Conservation (phyloP, 1,139 yeast genomes). For the Debaryomycetaceae sp. region DNA sequence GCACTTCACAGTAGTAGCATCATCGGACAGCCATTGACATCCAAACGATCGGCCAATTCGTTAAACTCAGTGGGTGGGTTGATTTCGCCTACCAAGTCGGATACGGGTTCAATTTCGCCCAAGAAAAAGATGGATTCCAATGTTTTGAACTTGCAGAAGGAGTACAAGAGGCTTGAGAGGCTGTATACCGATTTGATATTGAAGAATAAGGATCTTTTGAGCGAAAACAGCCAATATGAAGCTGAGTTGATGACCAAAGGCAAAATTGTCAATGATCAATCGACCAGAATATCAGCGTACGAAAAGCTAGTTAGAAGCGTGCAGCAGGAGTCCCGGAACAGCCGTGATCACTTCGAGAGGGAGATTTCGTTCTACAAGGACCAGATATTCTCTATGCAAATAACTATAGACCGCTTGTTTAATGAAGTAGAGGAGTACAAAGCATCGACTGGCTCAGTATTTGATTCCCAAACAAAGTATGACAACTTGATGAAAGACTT, state of each 20-base stretch:
- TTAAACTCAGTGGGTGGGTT: slow-evolving; percentile 3
- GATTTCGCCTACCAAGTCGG: slow-evolving; percentile 4
- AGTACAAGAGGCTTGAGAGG: slow-evolving; percentile 18
- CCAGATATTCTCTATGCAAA: slow-evolving; percentile 28
- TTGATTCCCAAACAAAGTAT: slow-evolving; percentile 20
- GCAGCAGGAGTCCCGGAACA: slow-evolving; percentile 20
- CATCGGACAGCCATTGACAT: slow-evolving; percentile 1
- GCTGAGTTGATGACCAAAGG: slow-evolving; percentile 18
- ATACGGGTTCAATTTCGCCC: slow-evolving; percentile 4
- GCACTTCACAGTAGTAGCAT: not conserved
- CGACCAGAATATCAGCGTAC: slow-evolving; percentile 15
- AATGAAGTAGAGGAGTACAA: slow-evolving; percentile 18
- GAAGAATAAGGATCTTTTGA: slow-evolving; percentile 15
- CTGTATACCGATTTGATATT: slow-evolving; percentile 27
- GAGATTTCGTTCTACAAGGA: slow-evolving; percentile 32
- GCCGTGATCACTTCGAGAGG: slow-evolving; percentile 25
- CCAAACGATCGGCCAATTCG: slow-evolving; percentile 8
- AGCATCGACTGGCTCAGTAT: slow-evolving; percentile 1
- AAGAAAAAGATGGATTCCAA: slow-evolving; percentile 5
- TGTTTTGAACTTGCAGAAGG: slow-evolving; percentile 8
- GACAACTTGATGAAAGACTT: slow-evolving; percentile 33
- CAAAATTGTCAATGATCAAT: slow-evolving; percentile 15
- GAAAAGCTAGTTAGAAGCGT: slow-evolving; percentile 19
- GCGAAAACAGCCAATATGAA: slow-evolving; percentile 22
- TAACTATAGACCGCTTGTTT: slow-evolving; percentile 23